A percentile compares a stretch with the other conserved stretches of the same genome.
phyloP scores from a whole-genome alignment of 495 filamentous ascomycete genomes.

The Penicillium dipodomyicola region DNA sequence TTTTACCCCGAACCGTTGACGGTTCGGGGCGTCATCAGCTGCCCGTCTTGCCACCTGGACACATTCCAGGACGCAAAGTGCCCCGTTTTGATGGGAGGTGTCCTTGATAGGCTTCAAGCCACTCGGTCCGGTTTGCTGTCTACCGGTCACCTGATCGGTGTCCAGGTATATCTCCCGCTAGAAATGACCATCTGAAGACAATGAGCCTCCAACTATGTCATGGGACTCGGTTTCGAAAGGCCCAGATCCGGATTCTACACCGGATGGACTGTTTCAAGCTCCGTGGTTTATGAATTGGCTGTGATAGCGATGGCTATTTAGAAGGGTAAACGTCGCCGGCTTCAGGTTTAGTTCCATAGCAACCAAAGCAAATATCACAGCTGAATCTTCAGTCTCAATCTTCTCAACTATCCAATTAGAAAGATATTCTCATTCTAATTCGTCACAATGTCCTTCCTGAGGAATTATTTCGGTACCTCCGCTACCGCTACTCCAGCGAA shows the following conservation, averaged over 20 bases:
- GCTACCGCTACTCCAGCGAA: conserved; percentile 16
- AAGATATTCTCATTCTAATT: conserved; percentile 11
- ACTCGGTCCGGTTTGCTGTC: conserved; percentile 20
- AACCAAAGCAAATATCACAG: conserved; percentile 1
- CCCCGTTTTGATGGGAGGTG: conserved; percentile 8
- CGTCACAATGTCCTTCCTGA: conserved; percentile 30
- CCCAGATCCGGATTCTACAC: conserved; percentile 9
- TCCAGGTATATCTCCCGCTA: conserved; percentile 21
- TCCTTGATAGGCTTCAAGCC: conserved; percentile 22
- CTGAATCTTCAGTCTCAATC: background rate
- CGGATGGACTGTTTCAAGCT: conserved; percentile 7
- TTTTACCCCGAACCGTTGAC: conserved; percentile 6
- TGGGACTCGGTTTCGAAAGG: conserved; percentile 14
- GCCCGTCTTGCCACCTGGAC: conserved; percentile 14
- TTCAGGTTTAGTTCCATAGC: conserved; percentile 13
- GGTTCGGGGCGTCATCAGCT: conserved; percentile 7
- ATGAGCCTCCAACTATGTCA: conserved; percentile 9
- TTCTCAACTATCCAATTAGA: conserved; percentile 1
- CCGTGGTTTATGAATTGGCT: conserved; percentile 12
- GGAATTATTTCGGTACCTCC: conserved; percentile 32
- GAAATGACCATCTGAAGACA: conserved; percentile 22
- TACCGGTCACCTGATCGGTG: conserved; percentile 30
- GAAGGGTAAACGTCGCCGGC: conserved; percentile 11
- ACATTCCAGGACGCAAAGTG: background rate
- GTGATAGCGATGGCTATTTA: conserved; percentile 21